Evolutionary conservation across 106 monocot genomes (phyloP).

Genomic region (Dendrobium chrysotoxum): DNA sequence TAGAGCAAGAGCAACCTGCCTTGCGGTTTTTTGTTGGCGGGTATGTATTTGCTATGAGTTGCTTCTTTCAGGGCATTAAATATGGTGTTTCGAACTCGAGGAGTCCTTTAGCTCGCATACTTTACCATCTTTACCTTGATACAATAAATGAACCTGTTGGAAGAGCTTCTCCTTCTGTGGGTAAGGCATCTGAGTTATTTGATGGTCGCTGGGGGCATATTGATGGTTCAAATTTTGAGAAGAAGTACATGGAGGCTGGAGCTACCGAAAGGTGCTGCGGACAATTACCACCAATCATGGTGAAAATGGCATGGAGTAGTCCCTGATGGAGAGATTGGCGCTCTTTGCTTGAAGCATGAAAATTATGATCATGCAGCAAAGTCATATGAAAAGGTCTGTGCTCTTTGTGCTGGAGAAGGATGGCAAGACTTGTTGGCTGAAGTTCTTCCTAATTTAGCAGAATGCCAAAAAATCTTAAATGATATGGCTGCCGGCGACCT

Average conservation of each 20-base stretch:
- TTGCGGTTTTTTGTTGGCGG: constrained; percentile 95
- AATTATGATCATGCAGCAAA: constrained; percentile 93
- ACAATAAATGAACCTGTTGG: constrained; percentile 84
- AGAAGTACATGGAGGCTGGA: constrained; percentile 94
- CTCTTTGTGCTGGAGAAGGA: constrained; percentile 94
- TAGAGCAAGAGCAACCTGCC: constrained; percentile 98
- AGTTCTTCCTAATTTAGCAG: constrained; percentile 88
- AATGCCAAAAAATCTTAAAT: constrained; percentile 93
- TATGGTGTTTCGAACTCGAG: constrained; percentile 93
- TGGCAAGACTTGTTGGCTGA: constrained; percentile 91
- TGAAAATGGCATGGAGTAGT: constrained; percentile 99
- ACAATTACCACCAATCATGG: constrained; percentile 94
- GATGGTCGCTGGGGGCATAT: constrained; percentile 49
- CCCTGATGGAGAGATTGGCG: constrained; percentile 93
- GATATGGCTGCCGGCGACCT: constrained; percentile 92
- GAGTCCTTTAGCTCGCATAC: constrained; percentile 89
- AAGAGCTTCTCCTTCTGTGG: constrained; percentile 74
- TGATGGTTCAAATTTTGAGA: constrained; percentile 22
- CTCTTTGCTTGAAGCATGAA: constrained; percentile 75
- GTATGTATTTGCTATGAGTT: constrained; percentile 83
- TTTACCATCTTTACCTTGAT: constrained; percentile 96
- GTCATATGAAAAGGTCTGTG: constrained; percentile 97
- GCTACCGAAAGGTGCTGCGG: constrained; percentile 94
- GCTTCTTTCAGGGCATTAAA: constrained; percentile 96
- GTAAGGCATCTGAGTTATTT: constrained; percentile 57